phyloP scores from a whole-genome alignment of 768 basidiomycete genomes.

The Phaeolepiota aurea region DNA sequence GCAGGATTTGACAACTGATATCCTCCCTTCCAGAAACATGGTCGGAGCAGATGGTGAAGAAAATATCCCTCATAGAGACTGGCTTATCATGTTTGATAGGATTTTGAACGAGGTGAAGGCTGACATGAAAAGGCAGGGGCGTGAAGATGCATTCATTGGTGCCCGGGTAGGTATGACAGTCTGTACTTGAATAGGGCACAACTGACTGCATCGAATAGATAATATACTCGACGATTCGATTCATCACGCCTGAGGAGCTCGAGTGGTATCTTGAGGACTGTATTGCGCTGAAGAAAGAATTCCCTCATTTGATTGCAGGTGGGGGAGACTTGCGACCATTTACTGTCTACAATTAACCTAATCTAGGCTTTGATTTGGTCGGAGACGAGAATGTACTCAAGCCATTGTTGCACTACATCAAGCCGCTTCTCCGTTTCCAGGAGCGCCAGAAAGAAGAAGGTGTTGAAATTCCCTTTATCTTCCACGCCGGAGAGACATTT shows the following conservation, averaged over 20 bases:
- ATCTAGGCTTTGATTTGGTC: conserved; percentile 71
- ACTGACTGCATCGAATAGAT: conserved; percentile 49
- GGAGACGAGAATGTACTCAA: conserved; percentile 57
- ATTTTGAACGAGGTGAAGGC: conserved; percentile 45
- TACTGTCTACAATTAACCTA: neutral
- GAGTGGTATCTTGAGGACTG: conserved; percentile 70
- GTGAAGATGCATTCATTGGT: conserved; percentile 56
- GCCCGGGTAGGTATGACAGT: conserved; percentile 53
- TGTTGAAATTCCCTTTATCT: conserved; percentile 66
- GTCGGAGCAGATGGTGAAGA: conserved; percentile 45
- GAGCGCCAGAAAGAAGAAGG: conserved; percentile 46
- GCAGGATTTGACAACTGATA: neutral
- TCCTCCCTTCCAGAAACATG: conserved; percentile 36
- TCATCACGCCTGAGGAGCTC: conserved; percentile 46
- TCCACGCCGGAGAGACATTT: conserved; percentile 77
- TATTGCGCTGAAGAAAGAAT: conserved; percentile 62
- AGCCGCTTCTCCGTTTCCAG: conserved; percentile 51
- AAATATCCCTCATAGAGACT: conserved; percentile 50
- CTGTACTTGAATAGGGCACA: too few species aligned
- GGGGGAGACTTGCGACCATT: too few species aligned
- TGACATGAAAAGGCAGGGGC: conserved; percentile 40
- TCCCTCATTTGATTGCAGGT: conserved; percentile 68
- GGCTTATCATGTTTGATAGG: conserved; percentile 44
- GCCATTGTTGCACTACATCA: conserved; percentile 56
- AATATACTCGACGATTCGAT: conserved; percentile 60